Evolutionary conservation across 148 eudicot species (phyloP), one percentile per base, ranked within the genome.

Genomic region (Rhododendron simsii): DNA sequence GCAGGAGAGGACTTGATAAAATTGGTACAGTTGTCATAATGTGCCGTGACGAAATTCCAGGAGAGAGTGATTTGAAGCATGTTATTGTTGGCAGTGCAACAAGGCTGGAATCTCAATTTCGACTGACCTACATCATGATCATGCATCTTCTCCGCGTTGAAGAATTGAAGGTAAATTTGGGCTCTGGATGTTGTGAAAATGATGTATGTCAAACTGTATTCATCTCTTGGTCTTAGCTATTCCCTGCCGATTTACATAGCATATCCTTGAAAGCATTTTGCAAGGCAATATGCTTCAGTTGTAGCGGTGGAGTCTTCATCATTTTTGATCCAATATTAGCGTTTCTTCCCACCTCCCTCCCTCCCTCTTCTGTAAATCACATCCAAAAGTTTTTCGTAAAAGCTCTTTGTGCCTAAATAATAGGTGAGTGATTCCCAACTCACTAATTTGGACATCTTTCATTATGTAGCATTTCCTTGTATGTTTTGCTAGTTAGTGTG

Each of bases 1-100:
- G 99, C 84, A 93, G 99, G 92, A 93, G 99, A 90, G 99, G 99
- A 83, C 96, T 97, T 63, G 99, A 97, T 92, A 93, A 93, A 87
- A 94, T 93, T 90, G 99, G 99, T 84, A 97, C 98, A 21, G 99
- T 97, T 73, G 90, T 94, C 80, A 90, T 97, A 82, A 92, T 95
- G 95, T 94, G 99, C 85, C 96, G 98, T 85, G 98, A 97, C 87
- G 99, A 95, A 87, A 89, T 97, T 84, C 95, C 98, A 33, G 98
- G 91, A 69, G 98, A 97, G 92, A 91, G 89, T 12, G 98, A 93
- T 91, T 80, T 97, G 83, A 94, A 88, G 85, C 88, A 90, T 79
- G 92, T 94, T 67, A 94, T 95, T 86, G 93, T 94, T 91, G 99
- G 98, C 75, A 91, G 88, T 89, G 95, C 99, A 88, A 97, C 99